Percentiles rank a stretch among this genome's conserved stretches.
phyloP scores from a whole-genome alignment of 208 protist genomes.

The Trypanosoma vivax region DNA sequence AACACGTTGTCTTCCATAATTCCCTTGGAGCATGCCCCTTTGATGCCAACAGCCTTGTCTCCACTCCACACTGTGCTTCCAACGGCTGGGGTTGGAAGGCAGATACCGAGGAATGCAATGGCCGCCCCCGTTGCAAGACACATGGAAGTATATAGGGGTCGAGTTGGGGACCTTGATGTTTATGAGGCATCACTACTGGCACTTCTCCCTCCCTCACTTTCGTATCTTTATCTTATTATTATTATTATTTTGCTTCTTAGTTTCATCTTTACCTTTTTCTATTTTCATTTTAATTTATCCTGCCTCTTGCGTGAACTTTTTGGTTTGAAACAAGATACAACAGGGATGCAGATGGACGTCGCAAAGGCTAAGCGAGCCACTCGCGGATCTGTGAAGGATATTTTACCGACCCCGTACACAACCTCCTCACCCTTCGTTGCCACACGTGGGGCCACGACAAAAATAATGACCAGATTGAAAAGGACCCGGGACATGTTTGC shows the following conservation, averaged over 20 bases:
- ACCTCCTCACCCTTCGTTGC: slow-evolving; percentile 9
- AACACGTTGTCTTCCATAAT: too few relatives aligned
- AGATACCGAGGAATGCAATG: too few relatives aligned
- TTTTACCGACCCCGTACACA: slow-evolving; percentile 26
- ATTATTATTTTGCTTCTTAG: background rate
- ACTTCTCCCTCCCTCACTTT: too few relatives aligned
- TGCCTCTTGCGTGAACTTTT: background rate
- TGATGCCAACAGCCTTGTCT: too few relatives aligned
- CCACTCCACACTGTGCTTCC: too few relatives aligned
- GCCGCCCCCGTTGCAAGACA: too few relatives aligned
- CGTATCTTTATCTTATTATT: background rate
- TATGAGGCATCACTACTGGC: too few relatives aligned
- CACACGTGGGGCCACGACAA: background rate
- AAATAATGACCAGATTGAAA: background rate
- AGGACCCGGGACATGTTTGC: slow-evolving; percentile 7
- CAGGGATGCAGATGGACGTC: background rate
- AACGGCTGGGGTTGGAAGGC: too few relatives aligned
- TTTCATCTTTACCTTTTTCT: background rate
- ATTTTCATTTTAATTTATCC: background rate
- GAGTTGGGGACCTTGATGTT: too few relatives aligned
- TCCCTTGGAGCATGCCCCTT: too few relatives aligned
- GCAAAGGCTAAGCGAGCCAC: slow-evolving; percentile 12
- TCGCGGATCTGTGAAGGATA: slow-evolving; percentile 13
- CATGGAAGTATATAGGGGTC: too few relatives aligned
- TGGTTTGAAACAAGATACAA: slow-evolving; percentile 1